phyloP scores from a whole-genome alignment of 257 asterid genomes.

The Primulina huaijiensis region DNA sequence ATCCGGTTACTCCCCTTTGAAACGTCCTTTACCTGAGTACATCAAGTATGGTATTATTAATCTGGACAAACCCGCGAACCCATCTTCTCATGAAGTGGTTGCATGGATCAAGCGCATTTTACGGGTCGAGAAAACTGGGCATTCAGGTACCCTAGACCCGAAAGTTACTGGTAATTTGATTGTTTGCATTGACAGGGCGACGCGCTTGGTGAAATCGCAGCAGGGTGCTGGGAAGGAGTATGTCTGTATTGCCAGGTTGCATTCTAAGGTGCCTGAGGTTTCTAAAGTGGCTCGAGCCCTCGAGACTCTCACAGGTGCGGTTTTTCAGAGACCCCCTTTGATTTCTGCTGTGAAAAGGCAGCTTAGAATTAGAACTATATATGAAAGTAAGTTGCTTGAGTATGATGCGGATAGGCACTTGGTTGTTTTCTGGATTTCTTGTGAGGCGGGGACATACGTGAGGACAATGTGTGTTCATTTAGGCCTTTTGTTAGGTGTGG shows the following conservation, averaged over 20 bases:
- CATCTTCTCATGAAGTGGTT: conserved; percentile 92
- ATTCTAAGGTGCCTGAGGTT: conserved; percentile 73
- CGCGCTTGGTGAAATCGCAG: conserved; percentile 89
- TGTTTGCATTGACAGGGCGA: conserved; percentile 90
- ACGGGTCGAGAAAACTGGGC: conserved; percentile 88
- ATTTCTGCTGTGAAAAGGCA: conserved; percentile 92
- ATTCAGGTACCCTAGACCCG: conserved; percentile 92
- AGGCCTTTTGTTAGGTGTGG: conserved; percentile 90
- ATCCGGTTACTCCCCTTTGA: conserved; percentile 77
- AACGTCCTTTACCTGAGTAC: conserved; percentile 72
- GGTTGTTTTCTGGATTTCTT: conserved; percentile 92
- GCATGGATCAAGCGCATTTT: conserved; percentile 93
- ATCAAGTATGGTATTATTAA: conserved; percentile 79
- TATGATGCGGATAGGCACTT: conserved; percentile 70
- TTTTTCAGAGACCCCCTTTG: conserved; percentile 89
- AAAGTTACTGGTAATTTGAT: conserved; percentile 90
- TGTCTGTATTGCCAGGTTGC: conserved; percentile 79
- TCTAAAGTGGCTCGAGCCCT: conserved; percentile 77
- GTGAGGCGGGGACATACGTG: conserved; percentile 97
- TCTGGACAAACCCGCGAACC: conserved; percentile 86
- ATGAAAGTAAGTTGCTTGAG: conserved; percentile 88
- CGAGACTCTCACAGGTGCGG: conserved; percentile 87
- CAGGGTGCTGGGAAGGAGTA: conserved; percentile 98
- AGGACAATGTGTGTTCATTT: conserved; percentile 93
- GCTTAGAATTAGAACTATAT: conserved; percentile 86